phyloP scores from a whole-genome alignment of 352 stramenopile genomes.

The Globisporangium cederbergense region DNA sequence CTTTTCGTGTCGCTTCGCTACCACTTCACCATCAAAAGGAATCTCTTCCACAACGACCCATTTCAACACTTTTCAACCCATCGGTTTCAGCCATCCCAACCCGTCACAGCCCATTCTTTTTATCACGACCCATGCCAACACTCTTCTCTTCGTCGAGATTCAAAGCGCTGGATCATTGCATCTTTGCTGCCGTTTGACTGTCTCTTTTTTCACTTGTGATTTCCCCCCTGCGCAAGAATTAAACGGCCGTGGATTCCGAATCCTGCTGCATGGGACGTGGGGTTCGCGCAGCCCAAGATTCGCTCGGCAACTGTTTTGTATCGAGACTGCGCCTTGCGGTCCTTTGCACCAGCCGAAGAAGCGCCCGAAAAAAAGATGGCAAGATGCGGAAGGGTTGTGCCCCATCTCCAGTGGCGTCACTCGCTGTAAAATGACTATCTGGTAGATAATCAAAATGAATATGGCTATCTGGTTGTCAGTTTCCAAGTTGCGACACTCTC shows the following conservation, averaged over 20 bases:
- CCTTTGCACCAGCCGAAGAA: background rate
- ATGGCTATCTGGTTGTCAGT: background rate
- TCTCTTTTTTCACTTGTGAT: background rate
- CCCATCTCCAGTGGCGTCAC: slow-evolving; percentile 3
- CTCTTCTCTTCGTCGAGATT: background rate
- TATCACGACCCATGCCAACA: background rate
- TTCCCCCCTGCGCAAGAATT: background rate
- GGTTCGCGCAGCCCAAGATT: slow-evolving; percentile 6
- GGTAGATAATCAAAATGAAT: background rate
- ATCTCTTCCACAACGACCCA: background rate
- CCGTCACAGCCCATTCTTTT: background rate
- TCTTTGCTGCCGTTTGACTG: slow-evolving; percentile 1
- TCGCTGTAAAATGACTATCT: background rate
- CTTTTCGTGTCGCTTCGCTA: background rate
- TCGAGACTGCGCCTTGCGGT: background rate
- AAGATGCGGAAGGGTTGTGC: background rate
- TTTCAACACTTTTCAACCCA: background rate
- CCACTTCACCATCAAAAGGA: background rate
- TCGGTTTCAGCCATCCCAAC: background rate
- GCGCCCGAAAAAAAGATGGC: background rate
- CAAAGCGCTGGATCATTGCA: background rate
- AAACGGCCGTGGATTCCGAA: slow-evolving; percentile 15
- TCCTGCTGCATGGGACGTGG: slow-evolving; percentile 8
- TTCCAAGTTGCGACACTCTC: background rate
- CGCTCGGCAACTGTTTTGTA: slow-evolving; percentile 1